A percentile compares a stretch with the other conserved stretches of the same genome.
These are phyloP conservation scores for Quercus engelmannii DNA, from an alignment of 306 rosid species.

Conservation along the genomic window DNA sequence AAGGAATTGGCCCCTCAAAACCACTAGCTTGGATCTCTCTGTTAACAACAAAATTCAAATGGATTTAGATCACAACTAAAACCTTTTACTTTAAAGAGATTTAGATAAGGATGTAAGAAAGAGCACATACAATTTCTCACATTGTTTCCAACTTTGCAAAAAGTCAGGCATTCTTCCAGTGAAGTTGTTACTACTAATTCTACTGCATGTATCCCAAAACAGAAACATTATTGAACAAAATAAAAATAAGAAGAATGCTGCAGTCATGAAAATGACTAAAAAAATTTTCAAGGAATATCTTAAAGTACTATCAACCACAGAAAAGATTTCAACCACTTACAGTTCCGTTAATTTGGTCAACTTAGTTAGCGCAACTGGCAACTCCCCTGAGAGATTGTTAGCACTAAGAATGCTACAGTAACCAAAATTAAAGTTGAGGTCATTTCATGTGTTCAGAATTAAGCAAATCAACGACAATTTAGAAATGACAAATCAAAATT, in stretches of 20 bases:
- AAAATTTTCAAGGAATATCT: neutral
- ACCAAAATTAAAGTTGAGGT: neutral
- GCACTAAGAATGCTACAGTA: neutral
- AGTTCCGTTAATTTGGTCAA: conserved; percentile 9
- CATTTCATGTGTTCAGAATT: neutral
- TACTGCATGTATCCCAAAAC: conserved; percentile 1
- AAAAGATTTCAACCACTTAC: conserved; percentile 2
- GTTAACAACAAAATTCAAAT: too few relatives aligned
- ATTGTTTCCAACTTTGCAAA: conserved; percentile 9
- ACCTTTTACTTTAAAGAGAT: too few relatives aligned
- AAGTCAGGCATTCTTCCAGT: conserved; percentile 28
- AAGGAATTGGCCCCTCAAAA: too few relatives aligned
- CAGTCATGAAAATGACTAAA: too few relatives aligned
- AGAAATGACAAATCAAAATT: neutral
- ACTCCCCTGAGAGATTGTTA: conserved; percentile 24
- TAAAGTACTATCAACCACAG: neutral
- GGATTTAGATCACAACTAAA: too few relatives aligned
- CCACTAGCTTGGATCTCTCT: too few relatives aligned
- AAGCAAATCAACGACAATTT: too few relatives aligned
- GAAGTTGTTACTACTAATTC: conserved; percentile 32
- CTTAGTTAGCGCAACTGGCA: conserved; percentile 5
- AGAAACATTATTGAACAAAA: neutral
- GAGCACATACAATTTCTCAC: conserved; percentile 1
- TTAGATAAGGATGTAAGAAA: neutral
- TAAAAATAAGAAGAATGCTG: neutral